Base-by-base conservation (phyloP, 164 flowering plant genomes). In the Aristolochia fimbriata region DNA sequence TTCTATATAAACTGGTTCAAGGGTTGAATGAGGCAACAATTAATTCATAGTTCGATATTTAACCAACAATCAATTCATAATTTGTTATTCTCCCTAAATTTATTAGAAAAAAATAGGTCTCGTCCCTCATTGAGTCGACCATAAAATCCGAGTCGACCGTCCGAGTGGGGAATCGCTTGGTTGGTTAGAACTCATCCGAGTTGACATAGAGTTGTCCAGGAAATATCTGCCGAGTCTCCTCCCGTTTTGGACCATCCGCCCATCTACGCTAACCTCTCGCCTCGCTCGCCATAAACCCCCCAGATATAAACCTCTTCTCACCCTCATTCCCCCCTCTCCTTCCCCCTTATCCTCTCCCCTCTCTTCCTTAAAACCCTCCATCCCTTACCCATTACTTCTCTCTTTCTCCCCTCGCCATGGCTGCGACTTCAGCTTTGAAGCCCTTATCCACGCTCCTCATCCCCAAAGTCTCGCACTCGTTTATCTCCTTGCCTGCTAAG, bases 391-490 rank as follows among this genome's bases (percentile, higher is more conserved):
- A 37, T 23, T 61, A 31, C 41, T 58, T 45, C 31, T 20, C 19
- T 20, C 22, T 20, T 27, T 6, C 45, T 31, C 58, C 9, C 58
- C 3, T 33, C 23, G 59, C 33, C 59, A 82, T 81, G 83, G 55
- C 77, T 64, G 62, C 72, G 33, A 47, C 80, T 8, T 57, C 73
- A 17, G 45, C 45, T 11, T 51, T 74, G 59, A 86, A 81, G 69
- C 62, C 82, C 64, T 63, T 79, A 48, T 47, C 87, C 20, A 68
- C 77, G 45, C 62, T 71, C 57, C 81, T 77, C 68, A 30, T 70
- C 57, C 8, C 74, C 23, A 70, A 72, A 55, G 25, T 66, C 49
- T 45, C 74, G 24, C 47, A 31, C 63, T 52, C 73, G 0, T 62
- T 50, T 62, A 61, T 78, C 52, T 59, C 80, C 6, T 43, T 71